These are phyloP conservation scores for Yarrowia divulgata DNA, from an alignment of 805 yeast genomes.

Conservation along the genomic window DNA sequence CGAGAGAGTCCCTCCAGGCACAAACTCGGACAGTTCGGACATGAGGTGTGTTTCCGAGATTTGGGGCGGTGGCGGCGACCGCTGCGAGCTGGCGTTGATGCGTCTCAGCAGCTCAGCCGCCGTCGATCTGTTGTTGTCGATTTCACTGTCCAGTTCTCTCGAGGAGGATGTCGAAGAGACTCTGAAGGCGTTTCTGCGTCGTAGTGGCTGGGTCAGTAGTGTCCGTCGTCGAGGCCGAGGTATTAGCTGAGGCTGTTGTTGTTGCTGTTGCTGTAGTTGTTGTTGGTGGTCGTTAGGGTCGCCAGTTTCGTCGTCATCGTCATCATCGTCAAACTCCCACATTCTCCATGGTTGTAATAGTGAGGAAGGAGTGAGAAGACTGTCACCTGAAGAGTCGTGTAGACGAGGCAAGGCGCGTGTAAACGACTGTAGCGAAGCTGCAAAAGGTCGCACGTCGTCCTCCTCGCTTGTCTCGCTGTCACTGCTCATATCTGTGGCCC, in stretches of 20 bases:
- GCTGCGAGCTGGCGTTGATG: neutral
- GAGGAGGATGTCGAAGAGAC: constrained; percentile 1
- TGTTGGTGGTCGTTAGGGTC: neutral
- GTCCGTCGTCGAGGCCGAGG: constrained; percentile 10
- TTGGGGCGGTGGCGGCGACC: constrained; percentile 18
- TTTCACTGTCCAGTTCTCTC: constrained; percentile 8
- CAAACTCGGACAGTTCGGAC: constrained; percentile 11
- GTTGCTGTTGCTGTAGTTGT: neutral
- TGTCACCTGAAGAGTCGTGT: neutral
- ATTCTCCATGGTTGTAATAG: constrained; percentile 8
- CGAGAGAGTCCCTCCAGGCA: constrained; percentile 11
- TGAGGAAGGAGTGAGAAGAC: neutral
- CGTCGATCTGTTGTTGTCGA: constrained; percentile 11
- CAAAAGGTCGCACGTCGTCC: constrained; percentile 16
- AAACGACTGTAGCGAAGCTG: constrained; percentile 10
- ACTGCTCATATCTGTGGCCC: constrained; percentile 1
- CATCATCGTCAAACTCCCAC: constrained; percentile 3
- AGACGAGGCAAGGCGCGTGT: neutral
- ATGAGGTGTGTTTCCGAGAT: constrained; percentile 11
- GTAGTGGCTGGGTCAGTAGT: constrained; percentile 11
- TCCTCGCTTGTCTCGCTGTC: constrained; percentile 25
- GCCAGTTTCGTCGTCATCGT: no score
- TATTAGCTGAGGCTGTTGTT: neutral
- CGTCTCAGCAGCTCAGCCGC: neutral
- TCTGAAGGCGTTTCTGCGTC: constrained; percentile 13